These are phyloP conservation scores for Podaxis pistillaris DNA, from an alignment of 768 basidiomycete species.

Conservation along the genomic window DNA sequence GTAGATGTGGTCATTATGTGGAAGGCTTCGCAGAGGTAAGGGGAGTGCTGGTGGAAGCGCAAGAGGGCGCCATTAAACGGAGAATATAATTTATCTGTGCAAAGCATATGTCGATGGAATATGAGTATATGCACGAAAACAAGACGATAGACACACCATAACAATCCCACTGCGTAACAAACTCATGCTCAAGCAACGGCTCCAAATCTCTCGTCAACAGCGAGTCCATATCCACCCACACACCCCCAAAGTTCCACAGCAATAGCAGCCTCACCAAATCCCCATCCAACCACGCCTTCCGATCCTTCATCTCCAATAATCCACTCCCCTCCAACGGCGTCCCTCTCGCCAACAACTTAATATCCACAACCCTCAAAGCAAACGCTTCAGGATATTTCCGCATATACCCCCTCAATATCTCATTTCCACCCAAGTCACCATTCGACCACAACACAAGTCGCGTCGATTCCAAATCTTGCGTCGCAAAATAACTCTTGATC, in stretches of 20 bases:
- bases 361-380: constrained; percentile 67
- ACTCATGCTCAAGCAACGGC: constrained; percentile 90
- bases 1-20: constrained; percentile 80
- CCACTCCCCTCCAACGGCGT: constrained; percentile 73
- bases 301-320: constrained; percentile 61
- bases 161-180: constrained; percentile 99
- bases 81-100: constrained; percentile 40
- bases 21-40: constrained; percentile 97
- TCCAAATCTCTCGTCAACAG: constrained; percentile 84
- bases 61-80: constrained; percentile 93
- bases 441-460: constrained; percentile 91
- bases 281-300: constrained; percentile 92
- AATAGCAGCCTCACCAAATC: constrained; percentile 88
- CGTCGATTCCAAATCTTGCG: constrained; percentile 66
- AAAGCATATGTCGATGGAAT: background rate
- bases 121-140: constrained; percentile 1
- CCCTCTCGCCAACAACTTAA: constrained; percentile 61
- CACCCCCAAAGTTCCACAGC: constrained; percentile 86
- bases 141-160: constrained; percentile 62
- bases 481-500: constrained; percentile 92
- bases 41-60: constrained; percentile 88
- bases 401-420: constrained; percentile 60
- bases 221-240: constrained; percentile 99
- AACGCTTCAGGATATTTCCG: constrained; percentile 68
- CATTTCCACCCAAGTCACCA: constrained; percentile 59